phyloP scores from a whole-genome alignment of 345 rosid genomes.

The Populus deltoides region DNA sequence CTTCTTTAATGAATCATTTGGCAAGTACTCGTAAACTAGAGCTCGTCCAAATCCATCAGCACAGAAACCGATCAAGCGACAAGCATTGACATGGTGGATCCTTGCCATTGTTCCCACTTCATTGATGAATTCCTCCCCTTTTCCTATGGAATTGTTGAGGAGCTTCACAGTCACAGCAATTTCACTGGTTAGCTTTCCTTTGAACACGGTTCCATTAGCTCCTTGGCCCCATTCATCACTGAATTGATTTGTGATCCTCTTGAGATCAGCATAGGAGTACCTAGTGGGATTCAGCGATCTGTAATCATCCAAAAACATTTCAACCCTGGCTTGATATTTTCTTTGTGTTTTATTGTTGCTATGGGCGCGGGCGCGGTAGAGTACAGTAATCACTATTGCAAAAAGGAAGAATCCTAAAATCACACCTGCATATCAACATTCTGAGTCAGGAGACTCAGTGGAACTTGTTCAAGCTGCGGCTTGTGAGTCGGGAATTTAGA shows the following conservation, averaged over 20 bases:
- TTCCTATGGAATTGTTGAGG: not conserved
- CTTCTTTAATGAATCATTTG: not conserved
- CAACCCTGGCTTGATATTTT: not conserved
- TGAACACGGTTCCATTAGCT: slow-evolving; percentile 12
- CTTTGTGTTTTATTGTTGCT: not conserved
- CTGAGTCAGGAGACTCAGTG: too few relatives aligned
- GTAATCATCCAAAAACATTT: not conserved
- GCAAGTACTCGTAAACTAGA: not conserved
- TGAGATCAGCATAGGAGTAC: slow-evolving; percentile 8
- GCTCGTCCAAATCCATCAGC: slow-evolving; percentile 5
- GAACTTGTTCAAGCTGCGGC: too few relatives aligned
- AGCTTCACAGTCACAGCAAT: slow-evolving; percentile 9
- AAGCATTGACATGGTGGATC: slow-evolving; percentile 9
- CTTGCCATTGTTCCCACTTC: not conserved
- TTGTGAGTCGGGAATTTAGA: too few relatives aligned
- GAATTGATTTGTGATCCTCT: slow-evolving; percentile 10
- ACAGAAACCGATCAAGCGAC: slow-evolving; percentile 6
- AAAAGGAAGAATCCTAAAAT: not conserved
- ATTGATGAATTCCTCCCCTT: not conserved
- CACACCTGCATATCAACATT: not conserved
- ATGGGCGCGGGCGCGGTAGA: not conserved
- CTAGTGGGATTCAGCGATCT: slow-evolving; percentile 5
- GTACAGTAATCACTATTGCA: not conserved
- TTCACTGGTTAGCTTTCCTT: slow-evolving; percentile 11
- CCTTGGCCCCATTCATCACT: slow-evolving; percentile 11